Base-by-base conservation (phyloP, 164 flowering plant genomes). In the Buxus sempervirens region DNA sequence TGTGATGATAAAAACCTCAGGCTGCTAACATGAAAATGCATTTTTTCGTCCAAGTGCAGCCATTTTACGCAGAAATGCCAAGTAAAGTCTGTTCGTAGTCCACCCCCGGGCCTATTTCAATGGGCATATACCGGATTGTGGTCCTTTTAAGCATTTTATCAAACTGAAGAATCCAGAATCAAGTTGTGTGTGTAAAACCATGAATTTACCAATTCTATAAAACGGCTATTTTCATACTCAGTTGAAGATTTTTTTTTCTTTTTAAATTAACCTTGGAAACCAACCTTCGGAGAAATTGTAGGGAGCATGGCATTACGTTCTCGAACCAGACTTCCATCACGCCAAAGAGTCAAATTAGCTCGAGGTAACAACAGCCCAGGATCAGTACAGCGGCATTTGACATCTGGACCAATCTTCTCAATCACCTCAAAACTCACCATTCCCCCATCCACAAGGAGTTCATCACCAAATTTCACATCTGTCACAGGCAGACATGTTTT, bases 381-480 rank as follows among this genome's bases (percentile, higher is more conserved):
- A 79, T 95, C 97, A 32, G 97, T 92, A 65, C 97, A 92, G 18
- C 75, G 77, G 73, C 97, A 90, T 73, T 88, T 92, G 55, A 92
- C 97, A 82, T 95, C 99, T 21, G 97, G 99, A 58, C 99, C 99
- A 76, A 95, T 79, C 79, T 89, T 95, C 82, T 92, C 97, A 74
- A 88, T 82, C 78, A 95, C 99, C 63, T 95, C 99, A 82, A 92
- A 92, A 78, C 97, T 89, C 74, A 90, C 97, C 99, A 95, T 95
- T 73, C 99, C 97, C 60, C 99, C 99, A 80, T 95, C 97, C 71
- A 95, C 96, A 42, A 95, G 88, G 65, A 95, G 93, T 67, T 95
- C 97, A 81, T 95, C 97, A 51, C 96, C 97, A 27, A 90, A 93
- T 77, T 84, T 79, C 62, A 95, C 91, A 79, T 92, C 99, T 92